phyloP scores from a whole-genome alignment of 805 yeast genomes.

The Saccharomycopsis fibuligera region DNA sequence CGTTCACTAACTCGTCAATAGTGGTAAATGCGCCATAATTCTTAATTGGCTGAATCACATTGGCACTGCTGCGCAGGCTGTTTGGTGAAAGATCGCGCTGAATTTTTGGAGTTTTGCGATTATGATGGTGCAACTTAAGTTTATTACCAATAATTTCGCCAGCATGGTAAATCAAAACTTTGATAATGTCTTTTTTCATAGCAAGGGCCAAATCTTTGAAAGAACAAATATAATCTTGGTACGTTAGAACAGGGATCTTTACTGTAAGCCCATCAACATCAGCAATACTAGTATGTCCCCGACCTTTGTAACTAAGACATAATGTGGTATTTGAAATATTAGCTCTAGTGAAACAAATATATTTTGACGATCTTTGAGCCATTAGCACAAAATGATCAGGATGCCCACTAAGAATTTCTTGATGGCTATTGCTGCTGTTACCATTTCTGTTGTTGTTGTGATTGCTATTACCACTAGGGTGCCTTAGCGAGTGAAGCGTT shows the following conservation, averaged over 20 bases:
- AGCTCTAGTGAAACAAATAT: constrained; percentile 54
- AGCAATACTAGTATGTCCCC: constrained; percentile 46
- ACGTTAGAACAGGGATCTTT: constrained; percentile 42
- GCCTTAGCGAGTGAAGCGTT: background rate
- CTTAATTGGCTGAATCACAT: background rate
- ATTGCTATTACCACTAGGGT: no score
- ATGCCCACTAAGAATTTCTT: background rate
- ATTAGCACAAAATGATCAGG: constrained; percentile 34
- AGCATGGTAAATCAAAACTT: constrained; percentile 47
- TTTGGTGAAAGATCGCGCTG: no score
- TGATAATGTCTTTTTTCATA: constrained; percentile 50
- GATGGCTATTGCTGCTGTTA: background rate
- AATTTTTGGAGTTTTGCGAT: no score
- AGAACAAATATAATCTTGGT: constrained; percentile 50
- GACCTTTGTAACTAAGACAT: constrained; percentile 64
- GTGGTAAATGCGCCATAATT: background rate
- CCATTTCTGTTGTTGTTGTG: background rate
- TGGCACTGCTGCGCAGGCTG: background rate
- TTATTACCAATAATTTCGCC: constrained; percentile 61
- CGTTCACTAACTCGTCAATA: background rate
- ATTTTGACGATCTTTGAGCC: constrained; percentile 66
- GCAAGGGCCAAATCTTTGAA: constrained; percentile 47
- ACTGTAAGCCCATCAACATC: constrained; percentile 53
- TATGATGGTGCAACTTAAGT: constrained; percentile 35
- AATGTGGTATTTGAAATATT: constrained; percentile 42